Base-by-base conservation (phyloP, 2,329 filamentous ascomycete species). In the Sclerotinia sclerotiorum region DNA sequence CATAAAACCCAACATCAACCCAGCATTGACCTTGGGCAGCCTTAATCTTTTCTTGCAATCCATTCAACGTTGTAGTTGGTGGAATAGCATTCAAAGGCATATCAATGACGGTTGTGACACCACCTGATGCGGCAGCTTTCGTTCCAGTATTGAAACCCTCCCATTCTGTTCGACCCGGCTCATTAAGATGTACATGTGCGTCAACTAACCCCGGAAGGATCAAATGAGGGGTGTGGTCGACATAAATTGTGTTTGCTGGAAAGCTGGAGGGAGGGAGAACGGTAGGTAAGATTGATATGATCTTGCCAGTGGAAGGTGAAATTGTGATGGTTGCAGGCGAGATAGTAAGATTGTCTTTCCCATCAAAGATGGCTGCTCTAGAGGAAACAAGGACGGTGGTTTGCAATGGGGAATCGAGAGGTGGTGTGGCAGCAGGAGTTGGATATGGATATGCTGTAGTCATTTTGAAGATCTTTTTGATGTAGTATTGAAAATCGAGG, bases 1-100 rank as follows among this genome's bases (percentile, higher is more conserved):
- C 95, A 78, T 98, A 98, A 80, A 99, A 98, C 42, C 93, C 95
- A n/a, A 98, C 94, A 75, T 98, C 95, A 35, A 98, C 93, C 94
- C 94, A 99, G 81, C 94, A 97, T 81, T 98, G 90, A 46, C 91
- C 93, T 70, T 86, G 80, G 52, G 93, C 93, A 32, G 95, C 95
- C 39, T 87, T 85, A 58, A 97, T 83, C 83, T 99, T 99, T 82
- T 93, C 91, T 70, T 90, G 84, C 73, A 99, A 85, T 8, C 91
- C 92, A 24, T 84, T 83, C 3, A 98, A 84, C 0, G 94, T 98
- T 13, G 94, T 98, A 0, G 95, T 99, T 0, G 95, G 95, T 48
- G 95, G 95, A 66, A 99, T 97, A 61, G 94, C 93, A 80, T 99
- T 99, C 71, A 98, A 81, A 46, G 95, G 95, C 95, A 99, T 99